Evolutionary conservation across 108 stramenopile species (phyloP), one percentile per base, ranked within the genome.

Genomic region (Fragilaria crotonensis): DNA sequence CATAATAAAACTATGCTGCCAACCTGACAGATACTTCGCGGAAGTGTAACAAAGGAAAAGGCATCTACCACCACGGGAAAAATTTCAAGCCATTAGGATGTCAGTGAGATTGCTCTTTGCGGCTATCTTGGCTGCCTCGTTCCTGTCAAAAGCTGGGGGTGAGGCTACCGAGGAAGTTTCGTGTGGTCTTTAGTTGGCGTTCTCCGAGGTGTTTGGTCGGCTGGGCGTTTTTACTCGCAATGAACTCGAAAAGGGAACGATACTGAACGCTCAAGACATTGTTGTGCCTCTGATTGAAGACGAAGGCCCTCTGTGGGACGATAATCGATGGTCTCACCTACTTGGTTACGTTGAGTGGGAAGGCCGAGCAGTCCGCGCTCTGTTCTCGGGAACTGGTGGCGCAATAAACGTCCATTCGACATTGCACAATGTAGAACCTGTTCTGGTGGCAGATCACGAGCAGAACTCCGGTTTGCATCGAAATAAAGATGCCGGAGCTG

Each of bases 321-420:
- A 45, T 29, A 60, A 64, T 52, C 45, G 46, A 5, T 59, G 63
- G 11, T 59, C 62, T 46, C 64, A 66, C 30, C 32, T 50, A 33
- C 72, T 70, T 61, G 48, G 25, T 11, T 36, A 65, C 18, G 67
- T 59, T 28, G 19, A 26, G 19, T 28, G 33, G 3, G 56, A 30
- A 18, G 29, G 21, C 1, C 28, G 67, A n/a, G 30, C 11, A 11
- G 54, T 44, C 1, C 67, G 64, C 5, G 62, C 66, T n/a, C 63
- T 58, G 0, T 78, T 76, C 14, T 49, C 80, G 9, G 84, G 84
- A 9, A 67, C 79, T 49, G 55, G 79, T 23, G 74, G 68, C 33
- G 80, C 80, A 63, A 60, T 63, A 47, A 73, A 86, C 54, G 45
- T 75, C 26, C 63, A 68, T n/a, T 52, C 80, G 60, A 26, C 56